Conservation (phyloP, 345 rosid genomes). For the Citrus inodora region DNA sequence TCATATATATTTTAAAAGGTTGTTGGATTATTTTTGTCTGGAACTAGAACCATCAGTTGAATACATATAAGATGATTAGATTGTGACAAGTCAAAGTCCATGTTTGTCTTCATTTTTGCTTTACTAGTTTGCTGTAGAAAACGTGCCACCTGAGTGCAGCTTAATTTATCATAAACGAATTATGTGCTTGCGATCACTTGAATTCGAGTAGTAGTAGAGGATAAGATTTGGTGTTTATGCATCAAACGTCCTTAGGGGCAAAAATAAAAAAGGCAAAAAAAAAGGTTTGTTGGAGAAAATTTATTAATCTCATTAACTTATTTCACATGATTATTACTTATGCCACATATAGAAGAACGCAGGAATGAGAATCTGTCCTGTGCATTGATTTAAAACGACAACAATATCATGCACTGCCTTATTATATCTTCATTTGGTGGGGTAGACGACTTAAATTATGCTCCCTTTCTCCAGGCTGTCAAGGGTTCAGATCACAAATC, state of each 20-base stretch:
- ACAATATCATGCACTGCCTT: background rate
- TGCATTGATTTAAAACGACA: background rate
- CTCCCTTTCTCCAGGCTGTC: constrained; percentile 27
- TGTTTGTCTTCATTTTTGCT: background rate
- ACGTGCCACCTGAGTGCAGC: too few relatives aligned
- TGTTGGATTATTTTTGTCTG: background rate
- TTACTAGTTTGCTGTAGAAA: background rate
- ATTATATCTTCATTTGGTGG: constrained; percentile 6
- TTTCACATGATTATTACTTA: background rate
- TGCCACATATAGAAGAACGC: background rate
- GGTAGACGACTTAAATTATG: constrained; percentile 17
- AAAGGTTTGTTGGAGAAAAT: too few relatives aligned
- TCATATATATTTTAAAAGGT: background rate
- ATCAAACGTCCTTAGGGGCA: too few relatives aligned
- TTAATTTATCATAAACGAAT: too few relatives aligned
- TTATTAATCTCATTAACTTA: background rate
- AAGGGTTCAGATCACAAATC: constrained; percentile 1
- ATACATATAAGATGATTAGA: background rate
- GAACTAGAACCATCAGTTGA: background rate
- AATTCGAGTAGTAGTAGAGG: too few relatives aligned
- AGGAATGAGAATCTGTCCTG: background rate
- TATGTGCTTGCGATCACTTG: too few relatives aligned
- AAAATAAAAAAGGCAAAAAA: too few relatives aligned
- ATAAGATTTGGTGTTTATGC: too few relatives aligned
- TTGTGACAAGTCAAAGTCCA: background rate